A percentile compares a stretch with the other conserved stretches of the same genome.
Evolutionary conservation across 129 eudicot genomes (phyloP).

Genomic region (carrot (Daucus carota)): DNA sequence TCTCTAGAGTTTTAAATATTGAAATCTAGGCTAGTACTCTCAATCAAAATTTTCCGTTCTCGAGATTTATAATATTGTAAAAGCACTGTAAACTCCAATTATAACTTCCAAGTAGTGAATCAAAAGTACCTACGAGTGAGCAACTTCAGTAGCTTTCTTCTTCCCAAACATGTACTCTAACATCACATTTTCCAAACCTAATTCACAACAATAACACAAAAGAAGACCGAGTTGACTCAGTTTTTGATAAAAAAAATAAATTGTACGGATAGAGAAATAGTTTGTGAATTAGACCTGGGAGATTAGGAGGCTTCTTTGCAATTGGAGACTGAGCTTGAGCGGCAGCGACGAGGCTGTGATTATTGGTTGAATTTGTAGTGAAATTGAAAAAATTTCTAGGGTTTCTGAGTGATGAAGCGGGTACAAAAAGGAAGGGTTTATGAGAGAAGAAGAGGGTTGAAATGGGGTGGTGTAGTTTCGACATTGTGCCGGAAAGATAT

Average conservation of each 20-base stretch:
- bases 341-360: not conserved
- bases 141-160: constrained; percentile 74
- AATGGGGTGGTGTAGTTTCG: not conserved
- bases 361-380: not conserved
- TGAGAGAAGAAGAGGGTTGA: not conserved
- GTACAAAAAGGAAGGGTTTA: not conserved
- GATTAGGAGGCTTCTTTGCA: not conserved
- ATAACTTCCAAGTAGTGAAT: not conserved
- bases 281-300: not conserved
- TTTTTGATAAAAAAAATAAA: too few species aligned
- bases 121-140: constrained; percentile 79
- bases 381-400: not conserved
- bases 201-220: not conserved
- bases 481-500: too few species aligned
- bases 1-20: too few species aligned
- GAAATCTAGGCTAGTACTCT: too few species aligned
- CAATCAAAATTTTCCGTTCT: not conserved
- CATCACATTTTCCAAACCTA: constrained; percentile 60
- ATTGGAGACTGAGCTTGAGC: not conserved
- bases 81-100: not conserved
- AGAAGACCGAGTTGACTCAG: not conserved
- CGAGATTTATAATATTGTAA: too few species aligned
- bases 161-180: constrained; percentile 70
- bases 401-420: not conserved
- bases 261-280: not conserved